These are phyloP conservation scores for Epicoccum nigrum DNA, from an alignment of 2,329 filamentous ascomycete species.

Conservation along the genomic window DNA sequence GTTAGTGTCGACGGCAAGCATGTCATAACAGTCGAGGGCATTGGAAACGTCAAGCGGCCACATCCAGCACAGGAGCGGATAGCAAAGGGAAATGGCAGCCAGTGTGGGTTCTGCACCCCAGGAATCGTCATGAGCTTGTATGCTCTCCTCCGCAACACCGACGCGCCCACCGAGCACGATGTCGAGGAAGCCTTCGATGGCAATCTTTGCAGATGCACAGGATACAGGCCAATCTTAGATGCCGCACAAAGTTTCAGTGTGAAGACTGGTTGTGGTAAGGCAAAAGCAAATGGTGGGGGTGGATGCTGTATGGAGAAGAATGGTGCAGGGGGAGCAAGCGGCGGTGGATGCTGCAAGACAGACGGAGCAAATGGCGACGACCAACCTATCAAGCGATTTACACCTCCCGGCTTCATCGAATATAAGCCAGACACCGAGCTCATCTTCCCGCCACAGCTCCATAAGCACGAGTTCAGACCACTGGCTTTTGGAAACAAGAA, in stretches of 20 bases:
- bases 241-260: slow-evolving; percentile 87
- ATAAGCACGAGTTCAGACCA: slow-evolving; percentile 80
- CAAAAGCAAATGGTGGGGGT: slow-evolving; percentile 62
- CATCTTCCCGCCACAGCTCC: slow-evolving; percentile 87
- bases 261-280: slow-evolving; percentile 61
- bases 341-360: slow-evolving; percentile 50
- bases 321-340: slow-evolving; percentile 34
- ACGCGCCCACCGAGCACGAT: slow-evolving; percentile 76
- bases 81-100: slow-evolving; percentile 87
- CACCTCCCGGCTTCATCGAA: slow-evolving; percentile 88
- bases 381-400: slow-evolving; percentile 67
- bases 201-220: slow-evolving; percentile 93
- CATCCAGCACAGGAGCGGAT: slow-evolving; percentile 92
- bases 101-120: slow-evolving; percentile 95
- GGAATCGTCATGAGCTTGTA: slow-evolving; percentile 98
- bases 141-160: slow-evolving; percentile 85
- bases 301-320: slow-evolving; percentile 74
- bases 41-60: slow-evolving; percentile 83
- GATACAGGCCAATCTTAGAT: slow-evolving; percentile 91
- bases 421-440: slow-evolving; percentile 93
- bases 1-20: slow-evolving; percentile 96
- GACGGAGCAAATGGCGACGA: slow-evolving; percentile 47
- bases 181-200: slow-evolving; percentile 97
- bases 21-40: slow-evolving; percentile 96
- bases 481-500: slow-evolving; percentile 91